Conservation (phyloP, 768 basidiomycete species). For the Boletus speciosus region DNA sequence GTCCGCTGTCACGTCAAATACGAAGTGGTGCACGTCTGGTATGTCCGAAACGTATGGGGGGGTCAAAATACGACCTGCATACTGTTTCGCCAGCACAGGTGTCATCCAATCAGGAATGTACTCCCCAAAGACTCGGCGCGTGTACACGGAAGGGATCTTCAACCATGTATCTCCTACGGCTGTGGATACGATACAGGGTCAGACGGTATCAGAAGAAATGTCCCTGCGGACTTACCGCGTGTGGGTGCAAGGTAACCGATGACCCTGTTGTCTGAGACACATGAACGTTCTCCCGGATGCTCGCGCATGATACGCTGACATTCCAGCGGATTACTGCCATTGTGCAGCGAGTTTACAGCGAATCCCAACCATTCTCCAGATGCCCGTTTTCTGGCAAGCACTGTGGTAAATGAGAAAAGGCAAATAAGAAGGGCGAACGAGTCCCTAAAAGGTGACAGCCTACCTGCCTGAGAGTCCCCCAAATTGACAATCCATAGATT, state of each 20-base stretch:
- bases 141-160: constrained; percentile 33
- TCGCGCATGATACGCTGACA: constrained; percentile 27
- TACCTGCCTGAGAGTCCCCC: constrained; percentile 36
- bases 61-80: constrained; percentile 37
- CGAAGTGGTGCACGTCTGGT: constrained; percentile 40
- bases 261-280: constrained; percentile 32
- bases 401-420: constrained; percentile 9
- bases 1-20: constrained; percentile 19
- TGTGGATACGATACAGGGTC: constrained; percentile 20
- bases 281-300: constrained; percentile 30
- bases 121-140: constrained; percentile 29
- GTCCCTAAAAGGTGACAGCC: not conserved
- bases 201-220: not conserved
- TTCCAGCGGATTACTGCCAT: constrained; percentile 29
- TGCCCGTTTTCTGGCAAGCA: constrained; percentile 21
- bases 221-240: constrained; percentile 27
- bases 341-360: constrained; percentile 29
- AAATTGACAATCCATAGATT: constrained; percentile 35
- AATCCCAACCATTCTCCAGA: constrained; percentile 21
- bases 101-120: constrained; percentile 25
- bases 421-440: constrained; percentile 1
- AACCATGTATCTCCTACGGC: constrained; percentile 36
- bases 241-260: constrained; percentile 39
- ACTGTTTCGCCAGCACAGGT: constrained; percentile 15
- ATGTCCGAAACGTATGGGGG: constrained; percentile 45